Base-by-base conservation (phyloP, 1,284 basidiomycete genomes). In the Fomitopsis pinicola region DNA sequence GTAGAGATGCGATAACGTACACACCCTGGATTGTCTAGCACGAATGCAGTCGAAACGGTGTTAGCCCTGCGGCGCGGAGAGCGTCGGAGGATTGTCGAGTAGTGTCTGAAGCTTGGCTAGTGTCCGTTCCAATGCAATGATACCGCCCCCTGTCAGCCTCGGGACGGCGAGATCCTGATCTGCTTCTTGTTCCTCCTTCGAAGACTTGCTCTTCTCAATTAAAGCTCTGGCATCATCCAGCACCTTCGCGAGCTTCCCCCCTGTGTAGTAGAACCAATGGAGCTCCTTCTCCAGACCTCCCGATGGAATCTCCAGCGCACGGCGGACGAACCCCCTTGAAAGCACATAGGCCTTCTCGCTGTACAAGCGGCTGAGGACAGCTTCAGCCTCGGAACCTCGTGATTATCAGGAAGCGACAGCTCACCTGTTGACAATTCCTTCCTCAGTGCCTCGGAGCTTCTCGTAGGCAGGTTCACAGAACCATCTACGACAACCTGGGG, bases 381-480 rank as follows among this genome's bases (percentile, higher is more conserved):
- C 5, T 17, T 55, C 19, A 22, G 30, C 28, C 19, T n/a, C 22
- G 61, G 42, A 55, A 60, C 33, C 65, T 1, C 12, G 46, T 6
- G 57, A 53, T 30, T 7, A 3, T 17, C 28, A 60, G 30, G 30
- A 33, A 58, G 50, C n/a, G 28, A 50, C 19, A 17, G 63, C 75
- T 54, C 36, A 85, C 87, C 86, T 90, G 72, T 95, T 97, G 62
- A 95, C 85, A 55, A 82, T 89, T 22, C 92, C 94, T 72, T 97
- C 95, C 64, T 90, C 87, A 1, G 95, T 97, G 1, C 92, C 92
- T 64, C 92, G 81, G 42, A 95, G 79, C 72, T 95, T 97, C 71
- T 96, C 94, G 68, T 89, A 95, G 0, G 92, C 92, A 28, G 95
- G 95, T 69, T 95, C 94, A 69, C 93, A 95, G 71, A 92, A 95